These are phyloP conservation scores for Fusarium setosum DNA, from an alignment of 2,329 filamentous ascomycete genomes.

Conservation along the genomic window DNA sequence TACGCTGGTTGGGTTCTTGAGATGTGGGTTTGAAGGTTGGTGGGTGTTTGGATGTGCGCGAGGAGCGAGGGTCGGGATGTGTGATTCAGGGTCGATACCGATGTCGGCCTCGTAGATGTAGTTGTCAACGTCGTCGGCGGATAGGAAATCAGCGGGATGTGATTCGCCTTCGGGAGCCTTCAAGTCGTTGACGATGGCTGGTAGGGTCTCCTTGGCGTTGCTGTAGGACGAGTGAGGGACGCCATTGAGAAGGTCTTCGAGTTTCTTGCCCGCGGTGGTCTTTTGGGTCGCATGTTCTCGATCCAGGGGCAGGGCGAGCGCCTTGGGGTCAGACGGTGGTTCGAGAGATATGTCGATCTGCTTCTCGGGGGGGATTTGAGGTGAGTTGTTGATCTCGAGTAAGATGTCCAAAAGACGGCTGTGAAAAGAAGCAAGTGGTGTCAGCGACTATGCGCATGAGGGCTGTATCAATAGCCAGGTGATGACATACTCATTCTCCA, in stretches of 20 bases:
- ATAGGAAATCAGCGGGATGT: constrained; percentile 74
- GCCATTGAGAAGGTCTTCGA: constrained; percentile 61
- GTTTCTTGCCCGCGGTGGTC: constrained; percentile 58
- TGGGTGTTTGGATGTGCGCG: constrained; percentile 53
- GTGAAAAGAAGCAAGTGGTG: constrained; percentile 11
- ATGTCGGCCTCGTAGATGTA: constrained; percentile 75
- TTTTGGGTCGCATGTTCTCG: constrained; percentile 52
- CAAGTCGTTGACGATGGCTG: constrained; percentile 64
- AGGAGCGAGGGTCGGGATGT: constrained; percentile 64
- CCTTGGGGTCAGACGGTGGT: constrained; percentile 55
- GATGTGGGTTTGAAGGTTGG: constrained; percentile 53
- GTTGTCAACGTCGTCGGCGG: constrained; percentile 77
- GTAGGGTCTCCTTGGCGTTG: constrained; percentile 71
- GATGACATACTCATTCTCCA: constrained; percentile 88
- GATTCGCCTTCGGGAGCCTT: constrained; percentile 62
- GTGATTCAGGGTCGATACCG: constrained; percentile 56
- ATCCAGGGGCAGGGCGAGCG: constrained; percentile 47
- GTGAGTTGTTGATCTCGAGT: constrained; percentile 87
- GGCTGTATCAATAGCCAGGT: not conserved
- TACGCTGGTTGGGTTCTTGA: constrained; percentile 85
- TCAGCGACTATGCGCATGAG: constrained; percentile 31
- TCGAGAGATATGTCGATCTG: constrained; percentile 76
- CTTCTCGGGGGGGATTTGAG: constrained; percentile 79
- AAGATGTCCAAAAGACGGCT: constrained; percentile 91
- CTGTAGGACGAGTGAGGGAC: constrained; percentile 64